These are phyloP conservation scores for Ceratocystiopsis sp. DNA, from an alignment of 2,329 filamentous ascomycete species.

Conservation along the genomic window DNA sequence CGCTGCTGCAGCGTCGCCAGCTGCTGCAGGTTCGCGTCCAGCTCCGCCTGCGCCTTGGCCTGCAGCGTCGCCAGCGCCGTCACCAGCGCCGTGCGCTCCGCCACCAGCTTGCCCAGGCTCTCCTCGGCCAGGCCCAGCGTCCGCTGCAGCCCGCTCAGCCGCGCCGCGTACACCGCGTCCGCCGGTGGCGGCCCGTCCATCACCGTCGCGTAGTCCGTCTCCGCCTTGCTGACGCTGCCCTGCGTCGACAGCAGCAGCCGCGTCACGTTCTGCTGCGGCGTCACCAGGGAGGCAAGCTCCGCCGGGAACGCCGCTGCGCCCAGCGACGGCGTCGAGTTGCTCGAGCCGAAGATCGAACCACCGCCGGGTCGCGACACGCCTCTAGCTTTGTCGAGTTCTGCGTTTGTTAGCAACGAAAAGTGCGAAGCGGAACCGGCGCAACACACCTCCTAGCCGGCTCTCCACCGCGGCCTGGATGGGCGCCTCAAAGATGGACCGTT, in stretches of 20 bases:
- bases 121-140: constrained; percentile 75
- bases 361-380: constrained; percentile 34
- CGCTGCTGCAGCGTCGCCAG: constrained; percentile 47
- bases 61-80: constrained; percentile 69
- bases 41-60: constrained; percentile 49
- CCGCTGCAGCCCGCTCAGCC: constrained; percentile 78
- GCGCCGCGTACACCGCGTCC: constrained; percentile 79
- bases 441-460: constrained; percentile 55
- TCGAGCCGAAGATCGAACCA: constrained; percentile 50
- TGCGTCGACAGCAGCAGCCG: constrained; percentile 57
- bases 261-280: constrained; percentile 53
- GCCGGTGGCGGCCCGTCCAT: constrained; percentile 39
- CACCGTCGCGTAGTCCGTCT: constrained; percentile 70
- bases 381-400: constrained; percentile 46
- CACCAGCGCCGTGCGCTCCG: constrained; percentile 63
- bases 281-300: constrained; percentile 61
- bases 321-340: constrained; percentile 16
- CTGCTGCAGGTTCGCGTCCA: constrained; percentile 52
- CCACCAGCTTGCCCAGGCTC: constrained; percentile 77
- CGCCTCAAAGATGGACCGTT: constrained; percentile 66
- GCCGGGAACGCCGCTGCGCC: constrained; percentile 39
- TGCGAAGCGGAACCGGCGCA: neutral
- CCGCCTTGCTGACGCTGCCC: constrained; percentile 50
- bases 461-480: constrained; percentile 72
- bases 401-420: neutral